These are phyloP conservation scores for Boeremia lycopersici DNA, from an alignment of 2,329 filamentous ascomycete species.

Conservation along the genomic window DNA sequence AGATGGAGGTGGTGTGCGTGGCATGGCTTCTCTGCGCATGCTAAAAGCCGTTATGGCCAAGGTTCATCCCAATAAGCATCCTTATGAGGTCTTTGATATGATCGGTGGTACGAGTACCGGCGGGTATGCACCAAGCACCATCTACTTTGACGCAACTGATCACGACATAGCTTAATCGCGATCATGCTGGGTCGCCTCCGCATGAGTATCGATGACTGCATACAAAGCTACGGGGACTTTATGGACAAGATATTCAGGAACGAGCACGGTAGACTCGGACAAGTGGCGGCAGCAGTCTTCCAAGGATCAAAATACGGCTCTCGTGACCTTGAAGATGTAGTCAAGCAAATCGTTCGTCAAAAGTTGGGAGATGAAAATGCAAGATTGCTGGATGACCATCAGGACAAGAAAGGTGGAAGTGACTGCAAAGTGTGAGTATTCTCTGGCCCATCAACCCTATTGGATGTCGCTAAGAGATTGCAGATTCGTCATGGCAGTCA, in stretches of 20 bases:
- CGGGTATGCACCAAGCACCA: not conserved
- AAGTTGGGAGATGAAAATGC: not conserved
- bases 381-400: not conserved
- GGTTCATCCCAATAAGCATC: not conserved
- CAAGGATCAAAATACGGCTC: not conserved
- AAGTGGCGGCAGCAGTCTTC: not conserved
- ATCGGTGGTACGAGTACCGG: slow-evolving; percentile 4
- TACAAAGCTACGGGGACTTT: not conserved
- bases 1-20: slow-evolving; percentile 1
- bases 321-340: not conserved
- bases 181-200: not conserved
- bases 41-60: not conserved
- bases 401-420: not conserved
- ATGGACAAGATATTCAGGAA: not conserved
- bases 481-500: slow-evolving; percentile 1
- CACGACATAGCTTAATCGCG: not conserved
- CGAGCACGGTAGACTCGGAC: not conserved
- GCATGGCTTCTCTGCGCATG: not conserved
- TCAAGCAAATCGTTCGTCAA: not conserved
- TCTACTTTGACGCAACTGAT: not conserved
- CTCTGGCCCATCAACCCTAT: not conserved
- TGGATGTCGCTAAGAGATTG: not conserved
- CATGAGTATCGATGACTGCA: not conserved
- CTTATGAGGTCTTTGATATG: not conserved
- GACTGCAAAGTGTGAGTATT: not conserved